Conservation (phyloP, 2,329 filamentous ascomycete genomes). For the Allantophomopsis lycopodina region DNA sequence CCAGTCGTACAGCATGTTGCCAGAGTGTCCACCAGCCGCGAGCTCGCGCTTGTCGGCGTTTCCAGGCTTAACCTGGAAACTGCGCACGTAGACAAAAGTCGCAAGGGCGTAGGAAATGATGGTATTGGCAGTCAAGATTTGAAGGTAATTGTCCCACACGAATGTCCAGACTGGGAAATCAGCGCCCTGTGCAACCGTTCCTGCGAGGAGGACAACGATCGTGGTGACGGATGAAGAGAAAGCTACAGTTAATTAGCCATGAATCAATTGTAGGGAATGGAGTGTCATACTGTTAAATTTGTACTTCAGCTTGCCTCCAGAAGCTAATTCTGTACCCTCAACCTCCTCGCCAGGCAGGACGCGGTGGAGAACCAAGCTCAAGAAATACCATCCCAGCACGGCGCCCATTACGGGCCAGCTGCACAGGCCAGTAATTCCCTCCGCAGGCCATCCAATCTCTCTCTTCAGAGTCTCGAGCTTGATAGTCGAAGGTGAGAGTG, state of each 20-base stretch:
- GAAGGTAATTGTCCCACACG: slow-evolving; percentile 81
- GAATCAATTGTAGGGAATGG: background rate
- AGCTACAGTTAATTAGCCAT: slow-evolving; percentile 31
- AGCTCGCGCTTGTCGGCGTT: slow-evolving; percentile 64
- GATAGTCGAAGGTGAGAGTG: slow-evolving; percentile 59
- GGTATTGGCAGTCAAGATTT: slow-evolving; percentile 73
- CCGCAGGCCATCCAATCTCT: slow-evolving; percentile 68
- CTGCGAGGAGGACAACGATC: slow-evolving; percentile 55
- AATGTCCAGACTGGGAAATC: slow-evolving; percentile 85
- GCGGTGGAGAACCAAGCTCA: slow-evolving; percentile 62
- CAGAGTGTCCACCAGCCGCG: slow-evolving; percentile 66
- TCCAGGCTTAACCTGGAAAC: slow-evolving; percentile 67
- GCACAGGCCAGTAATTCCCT: slow-evolving; percentile 56
- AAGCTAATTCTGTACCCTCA: slow-evolving; percentile 56
- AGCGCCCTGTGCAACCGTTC: slow-evolving; percentile 64
- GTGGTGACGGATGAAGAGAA: slow-evolving; percentile 64
- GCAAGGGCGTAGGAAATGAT: slow-evolving; percentile 61
- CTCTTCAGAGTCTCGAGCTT: slow-evolving; percentile 59
- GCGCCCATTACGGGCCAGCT: slow-evolving; percentile 58
- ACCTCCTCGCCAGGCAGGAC: slow-evolving; percentile 61
- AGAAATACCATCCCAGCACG: slow-evolving; percentile 62
- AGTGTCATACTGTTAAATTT: slow-evolving; percentile 54
- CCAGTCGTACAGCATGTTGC: slow-evolving; percentile 87
- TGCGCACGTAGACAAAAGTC: slow-evolving; percentile 67
- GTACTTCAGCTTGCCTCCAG: slow-evolving; percentile 67